Evolutionary conservation across 1,284 basidiomycete genomes (phyloP), one percentile per base, ranked within the genome.

Genomic region (Rhodotorula sp.): DNA sequence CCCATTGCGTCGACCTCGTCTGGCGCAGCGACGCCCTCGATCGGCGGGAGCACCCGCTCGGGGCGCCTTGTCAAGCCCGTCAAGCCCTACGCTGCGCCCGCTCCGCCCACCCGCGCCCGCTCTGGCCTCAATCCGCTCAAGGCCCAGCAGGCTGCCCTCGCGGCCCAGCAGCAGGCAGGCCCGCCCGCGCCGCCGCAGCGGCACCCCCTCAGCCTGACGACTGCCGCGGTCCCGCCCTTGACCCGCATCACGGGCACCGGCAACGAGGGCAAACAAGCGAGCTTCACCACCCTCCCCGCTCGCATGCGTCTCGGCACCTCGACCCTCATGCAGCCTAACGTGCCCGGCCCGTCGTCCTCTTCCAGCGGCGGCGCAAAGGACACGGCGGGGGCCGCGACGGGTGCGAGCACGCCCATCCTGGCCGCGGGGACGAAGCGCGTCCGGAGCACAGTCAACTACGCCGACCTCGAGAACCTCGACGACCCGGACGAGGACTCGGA

Each of bases 271-370:
- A 66, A 71, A 53, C 96, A 98, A 81, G 94, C 91, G 0, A 82
- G 89, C 32, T 87, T 88, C 74, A 90, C 92, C 1, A 91, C 92
- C 1, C 98, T 97, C 81, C 85, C 94, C 0, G 91, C 94, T 10
- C 88, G 95, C n/a, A 84, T 98, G 67, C 88, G 91, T n/a, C 95
- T 94, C 0, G 96, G 96, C 37, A 87, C 90, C 12, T 91, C 92
- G 1, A 88, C 92, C 5, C 87, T 99, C 72, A 87, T 98, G 82
- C 96, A 99, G 80, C 94, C 95, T n/a, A 36, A 81, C 82, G 77
- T 70, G 8, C 74, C 69, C 55, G 67, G 39, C 17, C n/a, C 46
- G 13, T 27, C 59, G 41, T 22, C 58, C 3, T 22, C 44, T 15
- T 21, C 29, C 41, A 2, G n/a, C 22, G 58, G 29, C 12, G 41